Percentiles rank a stretch among this genome's conserved stretches.
phyloP scores from a whole-genome alignment of 768 basidiomycete species.

The Chalciporus pseudorubinellus region DNA sequence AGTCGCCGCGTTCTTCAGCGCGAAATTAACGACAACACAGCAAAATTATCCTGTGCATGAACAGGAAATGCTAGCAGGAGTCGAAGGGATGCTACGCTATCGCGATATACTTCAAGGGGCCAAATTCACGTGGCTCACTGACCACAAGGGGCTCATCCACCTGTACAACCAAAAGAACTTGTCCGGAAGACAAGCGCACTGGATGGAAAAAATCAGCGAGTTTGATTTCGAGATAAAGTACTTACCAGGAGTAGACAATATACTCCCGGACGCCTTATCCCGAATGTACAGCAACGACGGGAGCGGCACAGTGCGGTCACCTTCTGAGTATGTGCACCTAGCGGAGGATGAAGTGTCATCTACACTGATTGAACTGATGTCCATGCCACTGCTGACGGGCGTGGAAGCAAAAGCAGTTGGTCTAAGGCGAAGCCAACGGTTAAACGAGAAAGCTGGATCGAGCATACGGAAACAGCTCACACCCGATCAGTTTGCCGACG shows the following conservation, averaged over 20 bases:
- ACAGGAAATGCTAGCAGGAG: slow-evolving; percentile 23
- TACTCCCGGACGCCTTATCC: slow-evolving; percentile 26
- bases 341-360: background rate
- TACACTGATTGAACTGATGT: background rate
- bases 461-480: too few species aligned
- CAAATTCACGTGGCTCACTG: slow-evolving; percentile 29
- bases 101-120: slow-evolving; percentile 31
- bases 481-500: too few species aligned
- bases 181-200: slow-evolving; percentile 34
- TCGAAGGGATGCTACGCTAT: slow-evolving; percentile 34
- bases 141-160: slow-evolving; percentile 27
- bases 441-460: too few species aligned
- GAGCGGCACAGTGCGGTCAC: background rate
- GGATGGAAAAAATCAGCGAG: slow-evolving; percentile 33
- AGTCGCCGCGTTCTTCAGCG: slow-evolving; percentile 3
- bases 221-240: slow-evolving; percentile 33
- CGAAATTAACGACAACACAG: slow-evolving; percentile 35
- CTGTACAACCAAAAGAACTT: slow-evolving; percentile 34
- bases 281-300: slow-evolving; percentile 9
- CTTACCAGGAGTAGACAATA: slow-evolving; percentile 26
- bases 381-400: slow-evolving; percentile 1
- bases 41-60: slow-evolving; percentile 42
- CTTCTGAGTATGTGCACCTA: background rate
- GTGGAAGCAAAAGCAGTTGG: background rate
- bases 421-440: too few species aligned